Evolutionary conservation across 108 stramenopile species (phyloP).

Genomic region (Conticribra guillardii): DNA sequence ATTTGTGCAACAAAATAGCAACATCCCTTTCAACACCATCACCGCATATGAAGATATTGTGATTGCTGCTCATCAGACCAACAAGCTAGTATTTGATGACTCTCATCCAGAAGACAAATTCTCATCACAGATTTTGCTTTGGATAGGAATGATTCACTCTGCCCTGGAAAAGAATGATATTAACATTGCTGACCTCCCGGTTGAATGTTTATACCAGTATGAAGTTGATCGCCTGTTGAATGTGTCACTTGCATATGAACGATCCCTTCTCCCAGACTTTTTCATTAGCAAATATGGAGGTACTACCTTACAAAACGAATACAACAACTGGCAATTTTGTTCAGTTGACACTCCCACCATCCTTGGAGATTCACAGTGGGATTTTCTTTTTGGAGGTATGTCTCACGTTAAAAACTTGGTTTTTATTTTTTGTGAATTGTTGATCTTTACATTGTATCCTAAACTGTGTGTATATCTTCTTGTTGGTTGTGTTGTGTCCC

Average conservation of each 20-base stretch:
- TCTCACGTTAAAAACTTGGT: neutral
- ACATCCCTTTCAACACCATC: neutral
- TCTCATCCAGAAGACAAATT: neutral
- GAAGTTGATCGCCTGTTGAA: slow-evolving; percentile 10
- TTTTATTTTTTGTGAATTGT: neutral
- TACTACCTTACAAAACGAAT: neutral
- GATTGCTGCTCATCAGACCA: slow-evolving; percentile 1
- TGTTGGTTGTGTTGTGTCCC: neutral
- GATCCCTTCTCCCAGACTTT: slow-evolving; percentile 2
- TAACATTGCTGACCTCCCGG: neutral
- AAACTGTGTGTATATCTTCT: neutral
- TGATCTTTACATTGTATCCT: too few relatives aligned
- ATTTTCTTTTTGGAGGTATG: slow-evolving; percentile 8
- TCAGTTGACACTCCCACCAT: slow-evolving; percentile 7
- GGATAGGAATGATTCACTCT: slow-evolving; percentile 2
- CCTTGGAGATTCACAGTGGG: neutral
- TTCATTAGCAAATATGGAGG: neutral
- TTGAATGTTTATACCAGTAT: slow-evolving; percentile 14
- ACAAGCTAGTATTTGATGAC: neutral
- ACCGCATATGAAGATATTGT: slow-evolving; percentile 14
- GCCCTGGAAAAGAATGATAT: neutral
- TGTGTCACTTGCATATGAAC: slow-evolving; percentile 16
- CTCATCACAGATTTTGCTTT: slow-evolving; percentile 1
- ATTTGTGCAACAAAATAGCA: slow-evolving; percentile 2
- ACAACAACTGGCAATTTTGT: slow-evolving; percentile 11